Base-by-base conservation (phyloP, 2,329 filamentous ascomycete species). In the Seiridium unicorne region DNA sequence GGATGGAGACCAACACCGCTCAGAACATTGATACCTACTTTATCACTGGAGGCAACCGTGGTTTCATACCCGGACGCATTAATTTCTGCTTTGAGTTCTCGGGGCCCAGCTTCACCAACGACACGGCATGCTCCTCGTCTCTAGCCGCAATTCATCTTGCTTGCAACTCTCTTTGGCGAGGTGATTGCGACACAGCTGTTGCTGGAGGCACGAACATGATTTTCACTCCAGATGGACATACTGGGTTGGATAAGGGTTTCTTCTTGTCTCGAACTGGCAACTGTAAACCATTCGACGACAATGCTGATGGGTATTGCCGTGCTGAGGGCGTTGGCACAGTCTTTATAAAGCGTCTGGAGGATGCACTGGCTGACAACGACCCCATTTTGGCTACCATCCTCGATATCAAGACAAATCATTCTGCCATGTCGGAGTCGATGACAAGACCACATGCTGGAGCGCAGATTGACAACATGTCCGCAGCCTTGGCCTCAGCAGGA, bases 171-270 rank as follows among this genome's bases (percentile, higher is more conserved):
- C 77, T 90, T 0, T 85, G 84, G 80, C 78, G 78, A 18, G 83
- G 85, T 44, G 86, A 89, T 62, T 84, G 81, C 63, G 86, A 89
- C 66, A 89, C 83, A 35, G 87, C 84, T 2, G 81, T 87, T 47
- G 84, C 85, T 7, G 87, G 87, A 61, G 87, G 86, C 55, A 73
- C 84, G 5, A 89, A 89, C 63, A 79, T 89, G 11, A 66, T 89
- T 54, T 88, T 85, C 44, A 88, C 87, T 70, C 85, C 87, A 0
- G 86, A 89, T 69, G 83, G 83, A 73, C 86, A 84, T 71, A 80
- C 85, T 51, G 85, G 84, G 67, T 77, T 90, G 2, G 83, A 81
- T 66, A 83, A 84, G 64, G 72, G 86, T 79, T 82, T 86, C 58
- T 89, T 89, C 72, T 75, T 90, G 63, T 88, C 85, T 0, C 61